Percentiles rank a stretch among this genome's conserved stretches.
phyloP scores from a whole-genome alignment of 345 rosid genomes.

The Populus deltoides region DNA sequence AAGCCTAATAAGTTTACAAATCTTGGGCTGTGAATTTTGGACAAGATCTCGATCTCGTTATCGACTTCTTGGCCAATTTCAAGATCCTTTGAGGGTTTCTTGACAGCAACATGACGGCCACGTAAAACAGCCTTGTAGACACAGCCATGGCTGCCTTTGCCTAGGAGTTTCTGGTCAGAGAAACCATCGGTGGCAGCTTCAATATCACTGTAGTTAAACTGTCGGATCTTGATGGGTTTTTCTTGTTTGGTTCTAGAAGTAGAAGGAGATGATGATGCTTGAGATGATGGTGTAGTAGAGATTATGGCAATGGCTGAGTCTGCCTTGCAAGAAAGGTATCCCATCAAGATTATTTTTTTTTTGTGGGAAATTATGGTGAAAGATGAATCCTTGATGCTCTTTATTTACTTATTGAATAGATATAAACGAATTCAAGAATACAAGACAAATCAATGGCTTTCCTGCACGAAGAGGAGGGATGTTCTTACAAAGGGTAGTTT shows the following conservation, averaged over 20 bases:
- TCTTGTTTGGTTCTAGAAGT: constrained; percentile 39
- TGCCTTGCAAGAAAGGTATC: constrained; percentile 85
- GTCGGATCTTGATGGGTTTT: constrained; percentile 73
- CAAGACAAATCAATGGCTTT: neutral
- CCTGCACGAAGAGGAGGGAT: neutral
- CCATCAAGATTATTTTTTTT: constrained; percentile 38
- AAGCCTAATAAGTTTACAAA: constrained; percentile 88
- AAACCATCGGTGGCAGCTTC: constrained; percentile 94
- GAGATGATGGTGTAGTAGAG: constrained; percentile 20
- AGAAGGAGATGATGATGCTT: constrained; percentile 25
- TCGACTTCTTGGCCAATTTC: constrained; percentile 69
- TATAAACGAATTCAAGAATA: neutral
- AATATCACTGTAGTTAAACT: constrained; percentile 74
- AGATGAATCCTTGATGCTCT: neutral
- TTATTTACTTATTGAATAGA: neutral
- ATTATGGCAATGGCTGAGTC: constrained; percentile 43
- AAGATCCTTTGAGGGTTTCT: constrained; percentile 64
- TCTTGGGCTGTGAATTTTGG: constrained; percentile 81
- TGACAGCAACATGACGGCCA: constrained; percentile 86
- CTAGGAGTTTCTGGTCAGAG: constrained; percentile 69
- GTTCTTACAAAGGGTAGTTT: neutral
- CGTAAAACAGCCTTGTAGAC: constrained; percentile 89
- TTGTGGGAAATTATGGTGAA: neutral
- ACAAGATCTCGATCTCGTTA: constrained; percentile 93
- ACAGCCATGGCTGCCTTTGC: constrained; percentile 93